Conservation (phyloP, 2,329 filamentous ascomycete genomes). For the Colletotrichum falcatum region DNA sequence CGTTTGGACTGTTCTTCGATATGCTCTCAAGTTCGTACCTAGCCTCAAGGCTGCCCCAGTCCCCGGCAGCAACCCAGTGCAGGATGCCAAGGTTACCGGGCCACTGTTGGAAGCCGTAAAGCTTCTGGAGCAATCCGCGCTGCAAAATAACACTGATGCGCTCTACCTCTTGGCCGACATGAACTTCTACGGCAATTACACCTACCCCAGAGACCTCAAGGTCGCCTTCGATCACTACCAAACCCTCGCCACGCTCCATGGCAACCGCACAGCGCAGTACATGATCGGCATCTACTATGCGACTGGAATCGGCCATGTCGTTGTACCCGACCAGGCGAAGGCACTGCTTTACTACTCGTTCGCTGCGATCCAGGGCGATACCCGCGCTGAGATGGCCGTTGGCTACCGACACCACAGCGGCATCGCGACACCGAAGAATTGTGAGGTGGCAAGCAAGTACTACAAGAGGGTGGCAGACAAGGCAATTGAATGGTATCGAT, state of each 20-base stretch:
- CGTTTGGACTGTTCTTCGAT: conserved; percentile 57
- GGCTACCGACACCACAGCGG: conserved; percentile 88
- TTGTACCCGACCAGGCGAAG: conserved; percentile 88
- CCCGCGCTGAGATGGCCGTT: conserved; percentile 91
- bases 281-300: conserved; percentile 98
- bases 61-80: conserved; percentile 49
- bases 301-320: conserved; percentile 85
- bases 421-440: conserved; percentile 87
- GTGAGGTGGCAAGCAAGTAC: conserved; percentile 85
- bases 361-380: conserved; percentile 85
- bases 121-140: conserved; percentile 64
- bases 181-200: conserved; percentile 97
- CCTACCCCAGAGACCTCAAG: conserved; percentile 84
- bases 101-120: conserved; percentile 63
- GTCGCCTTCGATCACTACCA: conserved; percentile 86
- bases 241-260: conserved; percentile 78
- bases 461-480: conserved; percentile 96
- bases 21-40: conserved; percentile 62
- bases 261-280: conserved; percentile 93
- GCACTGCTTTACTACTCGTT: conserved; percentile 95
- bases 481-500: conserved; percentile 86
- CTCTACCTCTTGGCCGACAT: conserved; percentile 91
- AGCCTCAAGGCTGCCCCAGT: conserved; percentile 62
- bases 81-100: conserved; percentile 53
- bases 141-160: conserved; percentile 79